Evolutionary conservation across 140 eudicot species (phyloP).

Genomic region (Flaveria floridana): DNA sequence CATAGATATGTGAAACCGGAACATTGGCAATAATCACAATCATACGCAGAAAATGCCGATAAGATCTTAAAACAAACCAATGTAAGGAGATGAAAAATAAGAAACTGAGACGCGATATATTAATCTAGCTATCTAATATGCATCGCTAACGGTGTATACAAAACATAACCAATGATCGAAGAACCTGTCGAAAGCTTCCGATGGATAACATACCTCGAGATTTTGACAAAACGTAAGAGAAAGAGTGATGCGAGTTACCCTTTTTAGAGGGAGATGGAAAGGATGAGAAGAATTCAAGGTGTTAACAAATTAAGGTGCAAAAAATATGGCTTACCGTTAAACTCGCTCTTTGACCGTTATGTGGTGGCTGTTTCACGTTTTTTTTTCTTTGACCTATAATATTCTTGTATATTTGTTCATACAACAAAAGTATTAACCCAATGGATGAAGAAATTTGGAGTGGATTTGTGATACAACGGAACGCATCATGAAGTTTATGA

Average conservation of each 20-base stretch:
- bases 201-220: neutral
- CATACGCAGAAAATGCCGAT: neutral
- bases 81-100: neutral
- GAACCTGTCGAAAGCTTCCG: neutral
- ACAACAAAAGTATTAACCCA: neutral
- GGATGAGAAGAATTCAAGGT: constrained; percentile 1
- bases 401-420: neutral
- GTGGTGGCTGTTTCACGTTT: neutral
- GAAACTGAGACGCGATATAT: neutral
- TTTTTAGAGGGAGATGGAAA: neutral
- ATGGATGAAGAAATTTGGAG: too few relatives aligned
- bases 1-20: neutral
- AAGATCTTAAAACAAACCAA: neutral
- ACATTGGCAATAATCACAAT: neutral
- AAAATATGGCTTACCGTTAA: constrained; percentile 23
- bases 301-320: constrained; percentile 10
- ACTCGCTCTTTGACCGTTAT: constrained; percentile 7
- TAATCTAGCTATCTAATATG: too few relatives aligned
- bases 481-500: too few relatives aligned
- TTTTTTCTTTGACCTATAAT: too few relatives aligned
- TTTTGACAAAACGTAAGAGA: neutral
- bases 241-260: neutral
- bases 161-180: neutral
- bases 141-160: too few relatives aligned
- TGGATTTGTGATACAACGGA: too few relatives aligned